These are phyloP conservation scores for Suillus clintonianus DNA, from an alignment of 768 basidiomycete genomes.

Conservation along the genomic window DNA sequence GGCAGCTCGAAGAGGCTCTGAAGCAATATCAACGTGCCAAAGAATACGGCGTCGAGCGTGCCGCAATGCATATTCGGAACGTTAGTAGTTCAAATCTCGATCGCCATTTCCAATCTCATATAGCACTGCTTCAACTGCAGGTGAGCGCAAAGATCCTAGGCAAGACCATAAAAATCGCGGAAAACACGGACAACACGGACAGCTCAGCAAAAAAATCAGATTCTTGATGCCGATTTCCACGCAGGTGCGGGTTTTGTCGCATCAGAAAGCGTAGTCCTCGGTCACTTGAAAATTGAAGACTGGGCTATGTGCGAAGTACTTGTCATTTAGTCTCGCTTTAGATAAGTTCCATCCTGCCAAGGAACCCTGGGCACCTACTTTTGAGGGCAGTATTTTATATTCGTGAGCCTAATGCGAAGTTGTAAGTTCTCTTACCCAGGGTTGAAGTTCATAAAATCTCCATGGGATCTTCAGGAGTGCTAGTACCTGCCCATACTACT, in stretches of 20 bases:
- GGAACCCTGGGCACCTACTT: background rate
- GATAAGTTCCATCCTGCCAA: background rate
- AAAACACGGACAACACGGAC: conserved; percentile 36
- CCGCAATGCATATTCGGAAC: conserved; percentile 81
- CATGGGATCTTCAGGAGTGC: conserved; percentile 3
- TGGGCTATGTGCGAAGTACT: background rate
- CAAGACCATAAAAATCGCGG: conserved; percentile 53
- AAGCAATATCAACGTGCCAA: conserved; percentile 80
- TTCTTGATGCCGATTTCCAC: conserved; percentile 19
- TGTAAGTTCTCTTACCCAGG: background rate
- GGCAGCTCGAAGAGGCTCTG: conserved; percentile 78
- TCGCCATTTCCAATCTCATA: conserved; percentile 17
- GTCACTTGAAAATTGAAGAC: background rate
- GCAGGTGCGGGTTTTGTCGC: background rate
- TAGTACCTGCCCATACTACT: background rate
- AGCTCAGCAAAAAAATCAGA: conserved; percentile 25
- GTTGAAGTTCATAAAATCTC: background rate
- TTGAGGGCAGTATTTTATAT: background rate
- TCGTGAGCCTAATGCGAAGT: background rate
- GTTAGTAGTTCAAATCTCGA: conserved; percentile 42
- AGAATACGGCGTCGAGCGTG: conserved; percentile 77
- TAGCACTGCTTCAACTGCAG: conserved; percentile 38
- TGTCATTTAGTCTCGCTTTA: conserved; percentile 2
- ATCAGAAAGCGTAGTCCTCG: background rate
- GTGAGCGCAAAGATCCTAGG: conserved; percentile 81